Percentiles rank a stretch among this genome's conserved stretches.
Conservation (phyloP, 2,329 filamentous ascomycete genomes). For the Tolypocladium ovalisporum region DNA sequence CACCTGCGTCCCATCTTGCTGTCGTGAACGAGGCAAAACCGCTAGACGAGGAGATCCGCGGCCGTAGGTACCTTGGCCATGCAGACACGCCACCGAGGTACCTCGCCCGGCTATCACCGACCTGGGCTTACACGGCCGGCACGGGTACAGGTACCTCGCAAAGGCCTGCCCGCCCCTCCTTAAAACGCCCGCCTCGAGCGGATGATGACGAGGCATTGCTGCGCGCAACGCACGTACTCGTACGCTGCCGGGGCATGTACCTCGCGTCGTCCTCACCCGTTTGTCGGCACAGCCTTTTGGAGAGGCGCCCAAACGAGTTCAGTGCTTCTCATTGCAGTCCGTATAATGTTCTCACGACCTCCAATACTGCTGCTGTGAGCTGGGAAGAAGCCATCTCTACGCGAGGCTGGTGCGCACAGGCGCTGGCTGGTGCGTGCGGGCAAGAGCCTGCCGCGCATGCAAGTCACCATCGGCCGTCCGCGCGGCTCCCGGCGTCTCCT, state of each 20-base stretch:
- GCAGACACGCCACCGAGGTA: neutral
- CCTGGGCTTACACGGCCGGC: slow-evolving; percentile 1
- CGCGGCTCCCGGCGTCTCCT: neutral
- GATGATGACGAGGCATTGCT: slow-evolving; percentile 30
- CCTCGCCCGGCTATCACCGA: slow-evolving; percentile 7
- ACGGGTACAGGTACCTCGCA: slow-evolving; percentile 9
- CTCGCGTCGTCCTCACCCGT: neutral
- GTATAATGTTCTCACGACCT: neutral
- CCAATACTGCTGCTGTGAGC: neutral
- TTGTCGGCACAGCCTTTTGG: neutral
- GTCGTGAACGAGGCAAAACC: neutral
- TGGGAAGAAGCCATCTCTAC: neutral
- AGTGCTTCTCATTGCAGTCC: neutral
- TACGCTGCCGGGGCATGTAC: neutral
- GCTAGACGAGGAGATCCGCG: neutral
- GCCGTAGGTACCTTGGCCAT: neutral
- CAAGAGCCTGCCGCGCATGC: neutral
- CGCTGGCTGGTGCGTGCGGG: neutral
- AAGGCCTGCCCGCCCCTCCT: slow-evolving; percentile 3
- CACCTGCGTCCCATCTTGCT: too few relatives aligned
- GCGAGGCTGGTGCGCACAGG: neutral
- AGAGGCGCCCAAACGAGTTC: neutral
- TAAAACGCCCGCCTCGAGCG: slow-evolving; percentile 7
- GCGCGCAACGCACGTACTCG: slow-evolving; percentile 1
- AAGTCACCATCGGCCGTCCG: neutral